A percentile compares a stretch with the other conserved stretches of the same genome.
Conservation (phyloP, 1,284 basidiomycete species). For the Inonotus hispidus region DNA sequence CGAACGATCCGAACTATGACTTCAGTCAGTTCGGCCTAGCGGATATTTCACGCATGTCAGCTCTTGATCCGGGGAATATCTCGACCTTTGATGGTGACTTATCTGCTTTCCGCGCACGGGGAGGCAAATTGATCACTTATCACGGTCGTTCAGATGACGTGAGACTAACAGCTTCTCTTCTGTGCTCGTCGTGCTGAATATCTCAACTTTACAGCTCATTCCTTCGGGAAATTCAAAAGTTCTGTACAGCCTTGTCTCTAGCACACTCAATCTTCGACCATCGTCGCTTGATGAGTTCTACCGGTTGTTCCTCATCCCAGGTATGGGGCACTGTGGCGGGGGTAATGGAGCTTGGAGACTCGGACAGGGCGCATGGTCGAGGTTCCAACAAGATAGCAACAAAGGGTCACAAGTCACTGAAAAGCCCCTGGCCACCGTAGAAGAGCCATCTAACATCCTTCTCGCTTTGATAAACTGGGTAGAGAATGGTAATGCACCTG, state of each 20-base stretch:
- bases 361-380: constrained; percentile 20
- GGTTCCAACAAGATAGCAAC: neutral
- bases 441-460: constrained; percentile 30
- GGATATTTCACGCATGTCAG: constrained; percentile 17
- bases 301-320: constrained; percentile 37
- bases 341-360: constrained; percentile 18
- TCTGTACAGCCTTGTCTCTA: constrained; percentile 32
- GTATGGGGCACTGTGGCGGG: constrained; percentile 36
- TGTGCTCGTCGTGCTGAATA: neutral
- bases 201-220: constrained; percentile 31
- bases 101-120: constrained; percentile 22
- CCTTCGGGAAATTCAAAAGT: constrained; percentile 31
- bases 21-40: constrained; percentile 14
- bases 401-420: neutral
- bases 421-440: neutral
- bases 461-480: constrained; percentile 39
- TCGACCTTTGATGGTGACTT: constrained; percentile 20
- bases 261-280: constrained; percentile 23
- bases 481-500: constrained; percentile 33
- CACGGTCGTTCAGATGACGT: constrained; percentile 21
- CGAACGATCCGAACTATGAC: constrained; percentile 15
- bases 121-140: constrained; percentile 26
- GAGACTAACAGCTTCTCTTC: neutral
- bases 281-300: constrained; percentile 32
- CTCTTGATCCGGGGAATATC: constrained; percentile 17